Conservation (phyloP, 2,329 filamentous ascomycete species). For the Aureobasidium sp. region DNA sequence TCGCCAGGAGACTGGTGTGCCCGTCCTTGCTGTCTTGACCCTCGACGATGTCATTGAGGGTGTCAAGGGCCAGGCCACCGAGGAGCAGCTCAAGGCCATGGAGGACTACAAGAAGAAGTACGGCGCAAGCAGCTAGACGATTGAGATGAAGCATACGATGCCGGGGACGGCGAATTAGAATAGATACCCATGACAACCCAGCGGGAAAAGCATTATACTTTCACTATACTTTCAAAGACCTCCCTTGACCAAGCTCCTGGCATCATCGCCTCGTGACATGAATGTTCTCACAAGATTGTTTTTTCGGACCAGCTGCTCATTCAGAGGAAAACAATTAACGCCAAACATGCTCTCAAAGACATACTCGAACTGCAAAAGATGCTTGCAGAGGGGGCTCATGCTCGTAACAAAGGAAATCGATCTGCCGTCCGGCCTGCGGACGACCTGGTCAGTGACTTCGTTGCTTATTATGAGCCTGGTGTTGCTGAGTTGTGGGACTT, state of each 20-base stretch:
- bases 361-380: not conserved
- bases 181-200: slow-evolving; percentile 12
- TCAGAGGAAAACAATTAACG: not conserved
- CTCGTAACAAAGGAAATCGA: not conserved
- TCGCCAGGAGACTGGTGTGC: slow-evolving; percentile 72
- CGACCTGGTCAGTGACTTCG: not conserved
- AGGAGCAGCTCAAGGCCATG: slow-evolving; percentile 47
- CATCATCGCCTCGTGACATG: not conserved
- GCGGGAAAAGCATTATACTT: slow-evolving; percentile 2
- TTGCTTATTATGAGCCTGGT: not conserved
- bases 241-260: not conserved
- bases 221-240: not conserved
- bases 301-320: not conserved
- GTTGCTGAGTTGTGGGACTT: not conserved
- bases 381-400: not conserved
- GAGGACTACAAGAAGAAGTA: slow-evolving; percentile 58
- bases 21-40: slow-evolving; percentile 74
- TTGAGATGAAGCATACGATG: not conserved
- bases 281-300: not conserved
- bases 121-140: slow-evolving; percentile 20
- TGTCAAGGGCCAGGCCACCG: slow-evolving; percentile 35
- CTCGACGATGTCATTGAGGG: slow-evolving; percentile 64
- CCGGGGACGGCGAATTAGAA: not conserved
- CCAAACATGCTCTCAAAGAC: not conserved
- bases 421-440: not conserved